Conservation (phyloP, 306 rosid species). For the Potentilla sterilis region DNA sequence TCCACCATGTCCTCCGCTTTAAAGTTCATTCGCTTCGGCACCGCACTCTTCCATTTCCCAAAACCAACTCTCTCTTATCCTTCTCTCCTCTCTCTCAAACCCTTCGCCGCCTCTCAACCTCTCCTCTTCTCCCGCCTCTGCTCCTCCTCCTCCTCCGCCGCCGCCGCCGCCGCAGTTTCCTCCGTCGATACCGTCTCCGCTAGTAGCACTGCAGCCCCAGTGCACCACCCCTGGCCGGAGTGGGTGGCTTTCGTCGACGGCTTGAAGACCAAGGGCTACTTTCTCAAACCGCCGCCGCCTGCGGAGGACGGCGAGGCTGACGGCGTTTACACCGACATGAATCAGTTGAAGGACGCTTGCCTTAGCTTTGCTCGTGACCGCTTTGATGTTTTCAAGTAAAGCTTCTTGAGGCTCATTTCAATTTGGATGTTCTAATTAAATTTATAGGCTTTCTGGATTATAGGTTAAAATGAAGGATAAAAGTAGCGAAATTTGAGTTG, state of each 20-base stretch:
- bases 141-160: conserved; percentile 23
- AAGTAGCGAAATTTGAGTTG: background rate
- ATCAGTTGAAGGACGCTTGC: conserved; percentile 66
- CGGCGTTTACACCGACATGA: conserved; percentile 45
- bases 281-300: conserved; percentile 33
- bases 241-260: conserved; percentile 85
- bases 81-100: conserved; percentile 35
- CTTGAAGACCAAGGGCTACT: conserved; percentile 63
- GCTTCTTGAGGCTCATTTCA: conserved; percentile 9
- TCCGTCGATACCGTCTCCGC: conserved; percentile 18
- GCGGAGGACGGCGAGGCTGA: conserved; percentile 21
- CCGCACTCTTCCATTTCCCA: conserved; percentile 41
- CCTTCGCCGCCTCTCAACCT: conserved; percentile 22
- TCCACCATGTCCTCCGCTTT: conserved; percentile 52
- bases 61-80: conserved; percentile 18
- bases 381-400: conserved; percentile 68
- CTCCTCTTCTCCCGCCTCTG: conserved; percentile 30
- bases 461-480: background rate
- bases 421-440: background rate
- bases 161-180: conserved; percentile 9
- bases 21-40: conserved; percentile 48
- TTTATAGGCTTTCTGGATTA: background rate
- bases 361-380: conserved; percentile 86
- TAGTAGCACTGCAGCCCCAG: conserved; percentile 15
- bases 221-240: conserved; percentile 88